These are phyloP conservation scores for Fusarium chlamydosporum DNA, from an alignment of 2,329 filamentous ascomycete genomes.

Conservation along the genomic window DNA sequence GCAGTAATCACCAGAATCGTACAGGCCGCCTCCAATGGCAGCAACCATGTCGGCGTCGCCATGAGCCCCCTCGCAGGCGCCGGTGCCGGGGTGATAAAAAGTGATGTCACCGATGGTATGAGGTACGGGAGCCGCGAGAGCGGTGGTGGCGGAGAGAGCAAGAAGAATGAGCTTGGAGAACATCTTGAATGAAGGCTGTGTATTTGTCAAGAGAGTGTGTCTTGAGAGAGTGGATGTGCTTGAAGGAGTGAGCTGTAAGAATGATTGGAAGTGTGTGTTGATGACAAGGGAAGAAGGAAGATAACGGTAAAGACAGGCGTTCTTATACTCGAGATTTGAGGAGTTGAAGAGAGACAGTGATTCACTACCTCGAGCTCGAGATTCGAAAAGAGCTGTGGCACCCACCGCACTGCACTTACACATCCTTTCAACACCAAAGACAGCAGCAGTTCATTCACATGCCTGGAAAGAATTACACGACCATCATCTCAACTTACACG, in stretches of 20 bases:
- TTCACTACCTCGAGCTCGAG: constrained; percentile 19
- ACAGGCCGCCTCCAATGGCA: constrained; percentile 76
- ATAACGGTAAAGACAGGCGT: constrained; percentile 4
- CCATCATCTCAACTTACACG: not conserved
- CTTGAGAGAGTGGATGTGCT: not conserved
- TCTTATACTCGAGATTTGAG: constrained; percentile 30
- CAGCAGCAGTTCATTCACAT: constrained; percentile 13
- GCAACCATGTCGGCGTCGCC: constrained; percentile 70
- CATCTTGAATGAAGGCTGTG: constrained; percentile 40
- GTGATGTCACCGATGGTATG: constrained; percentile 40
- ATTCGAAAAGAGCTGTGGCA: constrained; percentile 1
- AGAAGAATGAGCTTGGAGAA: constrained; percentile 41
- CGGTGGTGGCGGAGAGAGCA: constrained; percentile 39
- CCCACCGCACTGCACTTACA: not conserved
- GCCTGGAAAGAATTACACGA: not conserved
- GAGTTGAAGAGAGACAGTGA: constrained; percentile 25
- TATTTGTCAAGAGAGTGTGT: constrained; percentile 1
- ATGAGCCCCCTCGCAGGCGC: constrained; percentile 76
- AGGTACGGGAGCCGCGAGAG: constrained; percentile 30
- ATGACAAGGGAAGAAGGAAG: constrained; percentile 22
- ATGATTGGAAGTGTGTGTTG: constrained; percentile 11
- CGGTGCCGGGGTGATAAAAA: constrained; percentile 76
- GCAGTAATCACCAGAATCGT: constrained; percentile 72
- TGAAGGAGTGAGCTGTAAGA: constrained; percentile 12
- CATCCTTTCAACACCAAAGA: not conserved